Percentiles rank a stretch among this genome's conserved stretches.
Evolutionary conservation across 139 green algal genomes (phyloP).

Genomic region (Ettlia oleoabundans): DNA sequence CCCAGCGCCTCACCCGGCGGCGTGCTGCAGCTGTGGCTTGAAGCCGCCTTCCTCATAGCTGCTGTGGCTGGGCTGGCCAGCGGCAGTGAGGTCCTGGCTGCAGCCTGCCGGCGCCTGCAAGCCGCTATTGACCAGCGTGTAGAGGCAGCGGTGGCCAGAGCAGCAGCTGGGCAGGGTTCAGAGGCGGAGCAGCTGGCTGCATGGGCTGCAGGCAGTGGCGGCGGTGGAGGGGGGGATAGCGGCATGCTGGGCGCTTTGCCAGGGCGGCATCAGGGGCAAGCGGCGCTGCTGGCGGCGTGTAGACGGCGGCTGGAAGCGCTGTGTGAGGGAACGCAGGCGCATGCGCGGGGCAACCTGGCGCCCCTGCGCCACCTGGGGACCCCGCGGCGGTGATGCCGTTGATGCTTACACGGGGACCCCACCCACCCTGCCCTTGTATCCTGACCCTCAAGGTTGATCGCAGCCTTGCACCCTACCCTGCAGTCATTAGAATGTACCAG

Average conservation of each 20-base stretch:
- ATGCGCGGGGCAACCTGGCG: conserved; percentile 1
- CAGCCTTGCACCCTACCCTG: too few species aligned
- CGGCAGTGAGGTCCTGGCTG: neutral
- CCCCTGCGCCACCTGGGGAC: conserved; percentile 10
- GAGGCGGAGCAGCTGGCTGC: neutral
- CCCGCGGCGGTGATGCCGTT: too few species aligned
- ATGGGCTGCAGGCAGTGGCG: neutral
- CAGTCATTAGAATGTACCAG: too few species aligned
- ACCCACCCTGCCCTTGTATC: too few species aligned
- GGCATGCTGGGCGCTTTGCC: too few species aligned
- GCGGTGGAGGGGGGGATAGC: too few species aligned
- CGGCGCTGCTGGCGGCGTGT: neutral
- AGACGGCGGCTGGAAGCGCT: neutral
- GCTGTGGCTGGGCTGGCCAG: conserved; percentile 4
- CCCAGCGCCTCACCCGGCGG: conserved; percentile 4
- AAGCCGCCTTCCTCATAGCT: conserved; percentile 6
- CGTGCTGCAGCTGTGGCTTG: conserved; percentile 34
- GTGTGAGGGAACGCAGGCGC: neutral
- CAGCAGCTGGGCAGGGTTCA: neutral
- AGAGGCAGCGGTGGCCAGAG: neutral
- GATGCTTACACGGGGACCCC: too few species aligned
- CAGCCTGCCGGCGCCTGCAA: neutral
- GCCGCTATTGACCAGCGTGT: neutral
- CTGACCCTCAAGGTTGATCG: too few species aligned
- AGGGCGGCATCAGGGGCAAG: too few species aligned